Conservation (phyloP, 768 basidiomycete genomes). For the Boletus patriciae region DNA sequence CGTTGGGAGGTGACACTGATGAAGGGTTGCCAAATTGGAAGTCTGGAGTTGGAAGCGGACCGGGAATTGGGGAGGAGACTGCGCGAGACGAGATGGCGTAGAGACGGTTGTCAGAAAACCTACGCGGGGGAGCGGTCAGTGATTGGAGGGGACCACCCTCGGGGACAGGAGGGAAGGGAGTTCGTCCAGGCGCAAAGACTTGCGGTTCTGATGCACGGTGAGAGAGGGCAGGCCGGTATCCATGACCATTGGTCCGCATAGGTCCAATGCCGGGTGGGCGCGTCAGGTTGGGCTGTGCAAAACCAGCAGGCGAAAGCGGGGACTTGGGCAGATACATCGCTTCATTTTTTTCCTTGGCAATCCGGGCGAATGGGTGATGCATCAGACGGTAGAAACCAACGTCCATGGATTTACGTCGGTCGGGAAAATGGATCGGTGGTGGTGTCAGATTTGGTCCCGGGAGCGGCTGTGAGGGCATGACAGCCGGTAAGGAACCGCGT, state of each 20-base stretch:
- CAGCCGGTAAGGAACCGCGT: slow-evolving; percentile 57
- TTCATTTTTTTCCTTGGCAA: slow-evolving; percentile 37
- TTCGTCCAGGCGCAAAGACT: slow-evolving; percentile 39
- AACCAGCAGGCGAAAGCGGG: slow-evolving; percentile 33
- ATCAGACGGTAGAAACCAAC: slow-evolving; percentile 51
- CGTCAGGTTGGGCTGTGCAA: slow-evolving; percentile 36
- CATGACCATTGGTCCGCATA: slow-evolving; percentile 49
- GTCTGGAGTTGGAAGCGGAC: slow-evolving; percentile 59
- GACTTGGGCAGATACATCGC: slow-evolving; percentile 35
- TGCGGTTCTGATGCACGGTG: slow-evolving; percentile 37
- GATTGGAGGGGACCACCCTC: slow-evolving; percentile 20
- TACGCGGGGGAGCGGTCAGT: slow-evolving; percentile 17
- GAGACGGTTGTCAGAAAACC: slow-evolving; percentile 46
- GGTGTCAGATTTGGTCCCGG: slow-evolving; percentile 35
- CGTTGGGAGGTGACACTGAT: slow-evolving; percentile 43
- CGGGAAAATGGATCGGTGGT: slow-evolving; percentile 34
- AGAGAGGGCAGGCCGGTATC: slow-evolving; percentile 33
- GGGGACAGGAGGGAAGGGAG: slow-evolving; percentile 35
- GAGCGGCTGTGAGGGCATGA: slow-evolving; percentile 31
- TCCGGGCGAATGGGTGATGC: slow-evolving; percentile 40
- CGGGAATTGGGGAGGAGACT: slow-evolving; percentile 47
- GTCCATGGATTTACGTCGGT: slow-evolving; percentile 41
- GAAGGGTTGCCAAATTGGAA: slow-evolving; percentile 65
- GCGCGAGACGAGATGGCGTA: slow-evolving; percentile 50
- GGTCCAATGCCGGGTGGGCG: slow-evolving; percentile 39